A percentile compares a stretch with the other conserved stretches of the same genome.
Evolutionary conservation across 129 eudicot genomes (phyloP).

Genomic region (Centella asiatica): DNA sequence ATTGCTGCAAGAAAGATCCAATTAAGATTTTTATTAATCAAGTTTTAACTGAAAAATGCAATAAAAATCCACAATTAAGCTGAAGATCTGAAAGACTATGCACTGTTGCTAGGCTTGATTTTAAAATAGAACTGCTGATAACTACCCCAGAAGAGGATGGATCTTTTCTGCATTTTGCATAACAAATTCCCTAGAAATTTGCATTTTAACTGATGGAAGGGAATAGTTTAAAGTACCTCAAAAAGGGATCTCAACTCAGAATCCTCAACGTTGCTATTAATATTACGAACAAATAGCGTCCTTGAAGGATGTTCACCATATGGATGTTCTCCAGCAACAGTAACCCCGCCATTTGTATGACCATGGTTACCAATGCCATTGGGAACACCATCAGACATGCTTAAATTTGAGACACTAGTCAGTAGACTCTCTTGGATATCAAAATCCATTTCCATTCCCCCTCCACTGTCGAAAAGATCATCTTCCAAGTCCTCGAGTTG

Average conservation of each 20-base stretch:
- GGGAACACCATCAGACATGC: constrained; percentile 40
- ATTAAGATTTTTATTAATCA: background rate
- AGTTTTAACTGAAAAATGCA: too few species aligned
- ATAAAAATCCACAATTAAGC: too few species aligned
- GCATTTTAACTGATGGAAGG: background rate
- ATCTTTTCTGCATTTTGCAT: background rate
- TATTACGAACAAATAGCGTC: constrained; percentile 82
- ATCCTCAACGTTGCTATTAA: constrained; percentile 92
- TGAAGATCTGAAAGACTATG: too few species aligned
- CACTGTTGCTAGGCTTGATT: too few species aligned
- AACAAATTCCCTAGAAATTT: background rate
- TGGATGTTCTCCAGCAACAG: constrained; percentile 86
- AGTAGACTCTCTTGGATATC: constrained; percentile 48
- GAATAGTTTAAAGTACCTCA: constrained; percentile 44
- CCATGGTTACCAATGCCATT: constrained; percentile 32
- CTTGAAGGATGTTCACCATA: constrained; percentile 96
- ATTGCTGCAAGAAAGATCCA: constrained; percentile 44
- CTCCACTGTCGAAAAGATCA: constrained; percentile 86
- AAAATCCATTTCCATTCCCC: constrained; percentile 80
- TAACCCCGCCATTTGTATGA: constrained; percentile 36
- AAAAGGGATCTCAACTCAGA: constrained; percentile 66
- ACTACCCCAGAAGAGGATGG: background rate
- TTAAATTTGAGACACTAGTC: constrained; percentile 41
- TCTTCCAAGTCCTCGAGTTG: constrained; percentile 80
- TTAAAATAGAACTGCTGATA: too few species aligned